Base-by-base conservation (phyloP, 1,139 yeast genomes). In the Nadsonia starkeyi-henricii region DNA sequence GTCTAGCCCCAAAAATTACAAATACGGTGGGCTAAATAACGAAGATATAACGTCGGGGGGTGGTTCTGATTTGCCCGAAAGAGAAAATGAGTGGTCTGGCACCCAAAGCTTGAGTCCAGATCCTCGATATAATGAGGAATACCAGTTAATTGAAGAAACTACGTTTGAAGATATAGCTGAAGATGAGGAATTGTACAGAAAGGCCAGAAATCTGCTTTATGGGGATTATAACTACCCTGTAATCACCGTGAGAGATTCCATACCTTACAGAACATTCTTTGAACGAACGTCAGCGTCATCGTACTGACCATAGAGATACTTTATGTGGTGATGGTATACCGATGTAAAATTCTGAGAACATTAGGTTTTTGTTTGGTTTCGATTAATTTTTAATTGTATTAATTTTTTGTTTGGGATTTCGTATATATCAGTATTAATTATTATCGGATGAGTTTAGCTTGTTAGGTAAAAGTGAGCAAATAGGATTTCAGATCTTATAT, bases 201-300 rank as follows among this genome's bases (percentile, higher is more conserved):
- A 62, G 46, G 79, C 77, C 0, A 57, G 66, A 20, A 68, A 66
- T 28, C 66, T 69, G 51, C 69, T 70, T 13, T 77, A 70, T 65
- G 80, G 79, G 3, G 80, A 76, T 56, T 68, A 72, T 51, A 76
- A 78, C 56, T 78, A 74, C 51, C 83, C 84, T 0, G 80, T 77
- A 2, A 65, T 75, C 18, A 75, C 74, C 48, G 79, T 75, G 45
- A 62, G 69, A 3, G 67, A 66, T 46, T 66, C 71, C 21, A 60
- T 23, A 9, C 28, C 28, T 9, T 23, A 23, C 9, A 23, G 28
- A 9, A 23, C 28, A 23, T 23, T 23, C 9, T 5, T 23, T 23
- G 28, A 23, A 23, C 28, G 28, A 23, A 23, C 9, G 28, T 23
- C 28, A 5, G 9, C 28, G 8, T 5, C 28, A 23, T 23, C 28